Conservation (phyloP, 2,329 filamentous ascomycete species). For the Penicillium sp. region DNA sequence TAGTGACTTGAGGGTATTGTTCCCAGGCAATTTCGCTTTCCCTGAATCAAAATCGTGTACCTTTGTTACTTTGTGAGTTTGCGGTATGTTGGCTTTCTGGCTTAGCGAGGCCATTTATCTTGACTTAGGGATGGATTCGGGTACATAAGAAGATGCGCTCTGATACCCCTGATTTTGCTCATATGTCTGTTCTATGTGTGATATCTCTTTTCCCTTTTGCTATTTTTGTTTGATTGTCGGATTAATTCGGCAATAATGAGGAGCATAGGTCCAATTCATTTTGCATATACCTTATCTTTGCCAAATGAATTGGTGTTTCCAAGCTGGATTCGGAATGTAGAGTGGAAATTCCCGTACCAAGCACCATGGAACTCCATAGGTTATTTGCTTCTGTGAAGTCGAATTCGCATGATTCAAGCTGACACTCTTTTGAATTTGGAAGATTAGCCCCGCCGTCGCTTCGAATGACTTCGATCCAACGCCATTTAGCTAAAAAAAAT, state of each 20-base stretch:
- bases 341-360: neutral
- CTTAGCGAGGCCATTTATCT: constrained; percentile 7
- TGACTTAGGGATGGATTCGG: constrained; percentile 8
- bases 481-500: neutral
- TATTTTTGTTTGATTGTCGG: neutral
- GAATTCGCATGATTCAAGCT: neutral
- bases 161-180: constrained; percentile 9
- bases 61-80: constrained; percentile 3
- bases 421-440: neutral
- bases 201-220: neutral
- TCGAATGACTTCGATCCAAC: neutral
- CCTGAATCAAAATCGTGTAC: neutral
- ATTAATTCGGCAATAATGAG: neutral
- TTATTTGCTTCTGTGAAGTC: neutral
- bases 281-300: neutral
- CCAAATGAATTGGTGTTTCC: neutral
- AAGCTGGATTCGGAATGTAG: neutral
- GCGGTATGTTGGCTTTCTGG: neutral
- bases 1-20: constrained; percentile 5
- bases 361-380: neutral
- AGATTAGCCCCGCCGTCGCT: neutral
- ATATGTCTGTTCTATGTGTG: neutral
- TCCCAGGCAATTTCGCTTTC: neutral
- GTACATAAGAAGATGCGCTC: constrained; percentile 13
- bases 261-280: neutral